Conservation (phyloP, 106 monocot species). For the Platanthera guangdongensis region DNA sequence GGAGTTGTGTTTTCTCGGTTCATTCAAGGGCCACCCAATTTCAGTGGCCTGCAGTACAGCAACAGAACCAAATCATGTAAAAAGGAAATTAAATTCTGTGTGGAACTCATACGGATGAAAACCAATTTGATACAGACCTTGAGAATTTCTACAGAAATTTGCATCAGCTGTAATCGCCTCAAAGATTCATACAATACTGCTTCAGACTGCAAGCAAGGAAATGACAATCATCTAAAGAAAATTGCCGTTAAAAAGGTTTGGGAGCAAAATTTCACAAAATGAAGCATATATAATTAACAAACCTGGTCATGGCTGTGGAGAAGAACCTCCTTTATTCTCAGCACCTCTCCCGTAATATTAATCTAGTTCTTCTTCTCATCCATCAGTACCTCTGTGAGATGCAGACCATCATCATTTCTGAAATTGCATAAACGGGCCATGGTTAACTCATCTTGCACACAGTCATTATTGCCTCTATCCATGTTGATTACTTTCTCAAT, state of each 20-base stretch:
- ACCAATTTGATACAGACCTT: not conserved
- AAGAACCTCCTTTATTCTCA: conserved; percentile 61
- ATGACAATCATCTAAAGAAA: not conserved
- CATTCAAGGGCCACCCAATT: conserved; percentile 69
- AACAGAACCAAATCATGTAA: conserved; percentile 4
- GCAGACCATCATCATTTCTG: conserved; percentile 63
- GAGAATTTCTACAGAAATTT: conserved; percentile 39
- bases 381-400: conserved; percentile 58
- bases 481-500: conserved; percentile 32
- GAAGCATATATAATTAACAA: not conserved
- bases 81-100: not conserved
- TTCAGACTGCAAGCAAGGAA: conserved; percentile 56
- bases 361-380: conserved; percentile 50
- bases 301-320: conserved; percentile 54
- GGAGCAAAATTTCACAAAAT: not conserved
- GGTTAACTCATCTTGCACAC: conserved; percentile 13
- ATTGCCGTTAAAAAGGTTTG: too few species aligned
- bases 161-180: conserved; percentile 76
- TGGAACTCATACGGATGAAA: not conserved
- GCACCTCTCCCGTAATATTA: conserved; percentile 40
- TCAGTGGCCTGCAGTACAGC: conserved; percentile 50
- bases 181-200: conserved; percentile 55
- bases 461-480: conserved; percentile 18
- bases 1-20: conserved; percentile 57
- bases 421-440: conserved; percentile 26